Evolutionary conservation across 345 rosid species (phyloP).

Genomic region (Sonneratia alba): DNA sequence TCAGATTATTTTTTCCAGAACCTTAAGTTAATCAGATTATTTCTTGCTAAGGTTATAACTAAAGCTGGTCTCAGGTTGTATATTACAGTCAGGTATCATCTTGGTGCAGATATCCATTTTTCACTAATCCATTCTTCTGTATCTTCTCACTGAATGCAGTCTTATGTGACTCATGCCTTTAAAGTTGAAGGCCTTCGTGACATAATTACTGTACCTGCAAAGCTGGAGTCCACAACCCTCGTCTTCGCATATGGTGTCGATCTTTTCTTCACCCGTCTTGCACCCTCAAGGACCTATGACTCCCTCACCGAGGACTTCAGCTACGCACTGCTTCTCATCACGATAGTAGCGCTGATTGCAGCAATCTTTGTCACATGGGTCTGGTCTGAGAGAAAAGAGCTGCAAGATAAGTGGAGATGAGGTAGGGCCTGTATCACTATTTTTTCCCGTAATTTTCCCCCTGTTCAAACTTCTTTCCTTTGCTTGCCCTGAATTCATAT

Average conservation of each 20-base stretch:
- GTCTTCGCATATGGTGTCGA: slow-evolving; percentile 87
- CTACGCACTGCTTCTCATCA: slow-evolving; percentile 79
- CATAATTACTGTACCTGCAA: slow-evolving; percentile 75
- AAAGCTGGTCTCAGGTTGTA: not conserved
- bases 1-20: not conserved
- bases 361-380: slow-evolving; percentile 82
- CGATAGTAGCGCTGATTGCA: slow-evolving; percentile 72
- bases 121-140: not conserved
- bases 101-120: not conserved
- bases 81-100: not conserved
- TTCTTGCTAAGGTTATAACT: not conserved
- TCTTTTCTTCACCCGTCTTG: slow-evolving; percentile 80
- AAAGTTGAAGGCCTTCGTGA: slow-evolving; percentile 84
- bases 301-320: slow-evolving; percentile 94
- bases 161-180: slow-evolving; percentile 70
- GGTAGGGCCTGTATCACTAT: not conserved
- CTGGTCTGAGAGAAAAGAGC: slow-evolving; percentile 82
- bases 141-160: slow-evolving; percentile 30
- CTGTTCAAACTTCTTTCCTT: not conserved
- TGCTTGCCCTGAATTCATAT: not conserved
- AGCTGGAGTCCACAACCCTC: slow-evolving; percentile 90
- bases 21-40: not conserved
- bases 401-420: slow-evolving; percentile 87
- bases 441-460: not conserved
- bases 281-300: slow-evolving; percentile 94